Base-by-base conservation (phyloP, 495 filamentous ascomycete species). In the Geoglossum glabrum region DNA sequence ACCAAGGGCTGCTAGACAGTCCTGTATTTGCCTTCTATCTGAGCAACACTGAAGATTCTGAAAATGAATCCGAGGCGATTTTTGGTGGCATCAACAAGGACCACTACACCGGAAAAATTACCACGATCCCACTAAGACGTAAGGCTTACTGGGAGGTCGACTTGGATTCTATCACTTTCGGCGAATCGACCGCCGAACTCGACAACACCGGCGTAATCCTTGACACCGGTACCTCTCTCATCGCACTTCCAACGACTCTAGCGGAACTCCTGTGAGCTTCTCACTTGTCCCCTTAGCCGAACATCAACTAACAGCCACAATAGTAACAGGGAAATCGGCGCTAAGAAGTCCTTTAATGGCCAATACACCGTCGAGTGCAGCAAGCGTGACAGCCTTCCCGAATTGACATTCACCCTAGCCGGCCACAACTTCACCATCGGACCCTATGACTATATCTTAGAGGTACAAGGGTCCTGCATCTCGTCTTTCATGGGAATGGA, bases 61-160 rank as follows among this genome's bases (percentile, higher is more conserved):
- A 79, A 31, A 85, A 85, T 56, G 77, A 84, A 66, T 95, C 90
- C 10, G 90, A 87, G 71, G 90, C 83, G 38, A 82, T 82, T 56
- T 97, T 99, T 61, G 93, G 93, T 71, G 93, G 93, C 65, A 75
- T 96, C 58, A 82, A 97, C 71, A 73, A 88, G 70, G 72, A 74
- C 65, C 86, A 87, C 75, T 97, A 87, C 76, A 82, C 76, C 31
- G 93, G 93, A 63, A 83, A 96, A 71, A 76, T 99, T 65, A 87
- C 81, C 60, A 90, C 85, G 67, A 88, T 99, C 61, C 90, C 90
- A 52, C 80, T 99, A 61, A 82, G 92, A 68, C 86, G 93, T 66
- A 96, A 96, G 83, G 93, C 93, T 40, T 99, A 99, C 78, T 99
- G 93, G 93, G 93, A 99, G 76, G 90, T 97, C 27, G 89, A 97